Evolutionary conservation across 768 basidiomycete genomes (phyloP).

Genomic region (Hortiboletus flavorubellus): DNA sequence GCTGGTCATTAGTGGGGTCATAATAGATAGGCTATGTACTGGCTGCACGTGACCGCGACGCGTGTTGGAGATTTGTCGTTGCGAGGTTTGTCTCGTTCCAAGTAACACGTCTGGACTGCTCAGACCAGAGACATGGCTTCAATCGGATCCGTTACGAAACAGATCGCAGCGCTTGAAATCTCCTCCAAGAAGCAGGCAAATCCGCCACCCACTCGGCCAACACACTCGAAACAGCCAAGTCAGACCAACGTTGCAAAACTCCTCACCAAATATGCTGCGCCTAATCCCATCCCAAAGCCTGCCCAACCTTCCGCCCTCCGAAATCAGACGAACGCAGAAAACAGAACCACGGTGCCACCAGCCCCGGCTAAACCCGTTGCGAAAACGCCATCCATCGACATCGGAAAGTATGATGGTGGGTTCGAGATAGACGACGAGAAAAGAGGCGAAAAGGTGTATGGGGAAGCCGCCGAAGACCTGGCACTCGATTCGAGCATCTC

Average conservation of each 20-base stretch:
- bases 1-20: not conserved
- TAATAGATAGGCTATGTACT: not conserved
- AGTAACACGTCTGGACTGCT: not conserved
- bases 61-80: slow-evolving; percentile 12
- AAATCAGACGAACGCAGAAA: slow-evolving; percentile 33
- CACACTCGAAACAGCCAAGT: slow-evolving; percentile 51
- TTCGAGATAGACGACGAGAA: slow-evolving; percentile 88
- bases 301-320: slow-evolving; percentile 42
- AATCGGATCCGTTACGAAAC: slow-evolving; percentile 53
- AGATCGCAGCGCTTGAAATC: slow-evolving; percentile 69
- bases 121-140: slow-evolving; percentile 40
- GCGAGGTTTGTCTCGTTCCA: not conserved
- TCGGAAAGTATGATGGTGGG: slow-evolving; percentile 94
- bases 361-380: slow-evolving; percentile 18
- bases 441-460: slow-evolving; percentile 67
- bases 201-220: slow-evolving; percentile 27
- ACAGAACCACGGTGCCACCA: slow-evolving; percentile 27
- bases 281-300: slow-evolving; percentile 42
- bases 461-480: slow-evolving; percentile 75
- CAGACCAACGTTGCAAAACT: slow-evolving; percentile 66
- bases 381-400: slow-evolving; percentile 48
- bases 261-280: slow-evolving; percentile 70
- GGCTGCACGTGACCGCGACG: slow-evolving; percentile 29
- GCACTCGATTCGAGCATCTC: slow-evolving; percentile 83
- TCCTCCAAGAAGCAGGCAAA: slow-evolving; percentile 46